Percentiles rank a stretch among this genome's conserved stretches.
These are phyloP conservation scores for Aspergillus homomorphus DNA, from an alignment of 495 filamentous ascomycete species.

Conservation along the genomic window DNA sequence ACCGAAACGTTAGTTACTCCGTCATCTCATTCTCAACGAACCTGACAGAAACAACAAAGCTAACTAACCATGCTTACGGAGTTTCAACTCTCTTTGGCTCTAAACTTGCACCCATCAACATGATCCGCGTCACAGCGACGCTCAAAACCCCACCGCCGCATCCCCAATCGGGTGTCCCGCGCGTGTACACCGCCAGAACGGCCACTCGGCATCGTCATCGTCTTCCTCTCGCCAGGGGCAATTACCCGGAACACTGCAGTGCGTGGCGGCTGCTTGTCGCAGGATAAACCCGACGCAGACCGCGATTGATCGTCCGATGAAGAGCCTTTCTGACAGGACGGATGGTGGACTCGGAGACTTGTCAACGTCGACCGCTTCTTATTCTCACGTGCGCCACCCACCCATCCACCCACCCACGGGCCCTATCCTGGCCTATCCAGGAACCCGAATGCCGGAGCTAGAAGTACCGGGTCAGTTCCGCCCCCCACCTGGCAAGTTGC, in stretches of 20 bases:
- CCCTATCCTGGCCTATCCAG: neutral
- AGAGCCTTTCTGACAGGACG: too few species aligned
- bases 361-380: too few species aligned
- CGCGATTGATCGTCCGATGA: too few species aligned
- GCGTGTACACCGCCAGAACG: conserved; percentile 25
- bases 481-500: neutral
- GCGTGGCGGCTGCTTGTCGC: too few species aligned
- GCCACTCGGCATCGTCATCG: conserved; percentile 17
- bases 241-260: conserved; percentile 10
- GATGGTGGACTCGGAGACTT: too few species aligned
- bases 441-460: neutral
- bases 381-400: too few species aligned
- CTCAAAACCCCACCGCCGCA: conserved; percentile 14
- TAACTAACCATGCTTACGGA: too few species aligned
- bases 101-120: neutral
- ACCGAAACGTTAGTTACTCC: too few species aligned
- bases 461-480: neutral
- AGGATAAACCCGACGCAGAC: too few species aligned
- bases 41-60: too few species aligned
- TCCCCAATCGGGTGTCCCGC: conserved; percentile 18
- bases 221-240: neutral
- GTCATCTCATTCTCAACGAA: too few species aligned
- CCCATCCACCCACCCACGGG: neutral
- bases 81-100: too few species aligned
- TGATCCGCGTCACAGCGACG: neutral